phyloP scores from a whole-genome alignment of 345 rosid species.

The Camelina neglecta region DNA sequence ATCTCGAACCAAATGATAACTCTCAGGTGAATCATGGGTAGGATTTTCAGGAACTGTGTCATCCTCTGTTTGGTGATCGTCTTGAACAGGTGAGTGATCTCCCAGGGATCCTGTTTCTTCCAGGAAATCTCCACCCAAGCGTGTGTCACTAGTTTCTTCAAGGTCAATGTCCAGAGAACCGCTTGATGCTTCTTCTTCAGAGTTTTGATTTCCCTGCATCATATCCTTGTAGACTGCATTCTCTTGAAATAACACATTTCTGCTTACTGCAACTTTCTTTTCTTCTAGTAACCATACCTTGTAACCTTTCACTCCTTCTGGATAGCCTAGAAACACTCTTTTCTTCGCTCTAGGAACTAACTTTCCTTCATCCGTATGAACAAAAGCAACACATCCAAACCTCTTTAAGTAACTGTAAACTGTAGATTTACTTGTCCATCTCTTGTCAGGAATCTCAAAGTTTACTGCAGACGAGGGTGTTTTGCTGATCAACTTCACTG shows the following conservation, averaged over 20 bases:
- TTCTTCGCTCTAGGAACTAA: neutral
- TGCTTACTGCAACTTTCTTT: too few species aligned
- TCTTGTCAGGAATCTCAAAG: neutral
- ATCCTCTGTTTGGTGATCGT: neutral
- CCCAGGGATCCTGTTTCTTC: neutral
- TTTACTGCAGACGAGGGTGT: neutral
- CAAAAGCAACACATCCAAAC: neutral
- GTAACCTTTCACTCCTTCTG: too few species aligned
- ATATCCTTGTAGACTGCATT: neutral
- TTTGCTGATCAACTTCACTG: neutral
- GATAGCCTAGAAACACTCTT: neutral
- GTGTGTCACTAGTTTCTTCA: neutral
- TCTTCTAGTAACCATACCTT: too few species aligned
- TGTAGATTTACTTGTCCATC: neutral
- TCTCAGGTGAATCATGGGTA: too few species aligned
- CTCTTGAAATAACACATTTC: too few species aligned
- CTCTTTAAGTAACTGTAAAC: neutral
- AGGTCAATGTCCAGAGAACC: neutral
- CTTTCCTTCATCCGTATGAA: neutral
- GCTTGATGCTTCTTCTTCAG: neutral
- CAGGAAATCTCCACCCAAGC: too few species aligned
- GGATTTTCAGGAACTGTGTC: too few species aligned
- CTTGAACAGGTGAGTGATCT: neutral
- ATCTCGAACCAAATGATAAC: neutral
- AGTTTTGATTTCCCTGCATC: neutral